Base-by-base conservation (phyloP, 1,284 basidiomycete species). In the Phlebopus sp. region DNA sequence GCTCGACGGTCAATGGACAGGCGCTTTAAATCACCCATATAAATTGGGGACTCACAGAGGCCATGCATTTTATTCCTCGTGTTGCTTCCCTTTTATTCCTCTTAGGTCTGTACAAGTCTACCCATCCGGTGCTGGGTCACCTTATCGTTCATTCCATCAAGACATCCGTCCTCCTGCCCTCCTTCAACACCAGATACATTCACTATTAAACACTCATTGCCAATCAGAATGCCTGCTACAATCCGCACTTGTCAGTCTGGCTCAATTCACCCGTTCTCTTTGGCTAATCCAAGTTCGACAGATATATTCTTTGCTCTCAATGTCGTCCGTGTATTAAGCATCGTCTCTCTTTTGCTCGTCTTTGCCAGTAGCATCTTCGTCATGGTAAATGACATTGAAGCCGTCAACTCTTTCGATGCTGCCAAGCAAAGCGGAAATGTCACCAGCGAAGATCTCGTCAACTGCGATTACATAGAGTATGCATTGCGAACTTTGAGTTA, bases 341-440 rank as follows among this genome's bases (percentile, higher is more conserved):
- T 96, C 58, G 75, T 95, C 49, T 77, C 83, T 4, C 78, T 97
- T 47, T 59, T 90, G 11, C 77, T 89, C 37, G 84, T 92, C 29
- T 87, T 95, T 55, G 74, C 86, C 14, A 88, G 87, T 64, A 92
- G 87, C 54, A 83, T 94, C 51, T 79, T 90, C 36, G 85, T 88
- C 27, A 80, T 95, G 61, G 85, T 85, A 25, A 76, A 81, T 43
- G 91, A 94, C 64, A 72, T 92, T 57, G 76, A 86, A 59, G 89
- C 89, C 9, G 81, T 87, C 46, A 90, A 89, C 59, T 68, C 64
- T 34, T 87, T 82, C 58, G 70, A 78, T 48, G 66, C 73, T 18
- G 70, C 67, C 23, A 69, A 69, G 27, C 72, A 72, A 44, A 59
- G 54, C n/a, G 64, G 53, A 34, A 64, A 62, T 68, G 43, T 52